These are phyloP conservation scores for Pyrenopolyporus hunteri DNA, from an alignment of 495 filamentous ascomycete species.

Conservation along the genomic window DNA sequence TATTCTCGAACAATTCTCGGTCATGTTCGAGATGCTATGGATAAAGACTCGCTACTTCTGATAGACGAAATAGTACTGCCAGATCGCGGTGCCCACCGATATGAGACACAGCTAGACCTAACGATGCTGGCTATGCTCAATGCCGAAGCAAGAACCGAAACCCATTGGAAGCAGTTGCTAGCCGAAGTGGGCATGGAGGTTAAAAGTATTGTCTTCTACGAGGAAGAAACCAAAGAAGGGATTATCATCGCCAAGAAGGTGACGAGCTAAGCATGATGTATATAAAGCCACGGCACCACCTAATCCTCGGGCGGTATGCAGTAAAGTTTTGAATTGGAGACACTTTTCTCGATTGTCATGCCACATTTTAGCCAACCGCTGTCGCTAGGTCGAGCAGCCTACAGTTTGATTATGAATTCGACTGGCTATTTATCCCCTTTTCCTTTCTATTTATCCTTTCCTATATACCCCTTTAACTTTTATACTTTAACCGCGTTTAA, in stretches of 20 bases:
- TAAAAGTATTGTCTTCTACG: slow-evolving; percentile 27
- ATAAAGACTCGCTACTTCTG: slow-evolving; percentile 47
- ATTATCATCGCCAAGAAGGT: slow-evolving; percentile 31
- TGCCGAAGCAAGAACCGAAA: slow-evolving; percentile 49
- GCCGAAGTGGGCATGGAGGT: slow-evolving; percentile 45
- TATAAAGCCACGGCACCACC: background rate
- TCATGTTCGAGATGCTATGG: slow-evolving; percentile 46
- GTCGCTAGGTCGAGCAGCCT: too few relatives aligned
- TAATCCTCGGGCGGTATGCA: too few relatives aligned
- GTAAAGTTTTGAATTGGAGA: too few relatives aligned
- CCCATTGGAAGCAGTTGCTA: slow-evolving; percentile 50
- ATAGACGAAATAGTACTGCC: slow-evolving; percentile 55
- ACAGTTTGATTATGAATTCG: too few relatives aligned
- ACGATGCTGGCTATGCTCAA: slow-evolving; percentile 49
- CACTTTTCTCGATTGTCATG: too few relatives aligned
- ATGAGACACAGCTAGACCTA: slow-evolving; percentile 45
- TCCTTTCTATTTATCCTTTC: too few relatives aligned
- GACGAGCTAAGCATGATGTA: background rate
- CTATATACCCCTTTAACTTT: too few relatives aligned
- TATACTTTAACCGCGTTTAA: too few relatives aligned
- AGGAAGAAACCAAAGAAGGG: slow-evolving; percentile 27
- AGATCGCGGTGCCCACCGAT: slow-evolving; percentile 35
- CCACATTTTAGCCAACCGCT: too few relatives aligned
- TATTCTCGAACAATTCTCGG: slow-evolving; percentile 48
- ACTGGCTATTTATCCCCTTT: too few relatives aligned